Evolutionary conservation across 164 flowering plant species (phyloP), one percentile per base, ranked within the genome.

Genomic region (Magnolia changhungtana): DNA sequence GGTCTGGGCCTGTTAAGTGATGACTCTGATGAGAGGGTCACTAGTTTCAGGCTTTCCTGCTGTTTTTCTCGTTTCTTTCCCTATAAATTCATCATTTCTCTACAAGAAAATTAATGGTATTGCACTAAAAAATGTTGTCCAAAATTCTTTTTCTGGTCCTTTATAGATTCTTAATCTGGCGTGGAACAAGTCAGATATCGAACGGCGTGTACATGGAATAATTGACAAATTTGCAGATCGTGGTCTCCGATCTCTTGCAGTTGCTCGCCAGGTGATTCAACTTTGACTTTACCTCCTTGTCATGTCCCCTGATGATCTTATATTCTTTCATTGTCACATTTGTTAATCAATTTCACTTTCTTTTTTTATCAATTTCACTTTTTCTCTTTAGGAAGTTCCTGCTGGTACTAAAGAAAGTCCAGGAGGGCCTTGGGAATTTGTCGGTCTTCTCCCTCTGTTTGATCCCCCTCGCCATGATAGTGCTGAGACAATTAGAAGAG

Each of bases 401-500:
- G 89, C 75, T 23, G 85, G 86, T 16, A 85, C 59, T 23, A 86
- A 87, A 84, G 89, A 86, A n/a, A 88, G 89, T 78, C 81, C 84
- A 16, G 92, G 93, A 29, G 90, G 88, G 16, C 89, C 91, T 37
- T 90, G 93, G 93, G 85, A 90, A 76, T 90, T 90, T 75, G 85
- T 90, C 67, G 91, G 86, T 11, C 89, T 90, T 55, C 84, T 90
- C 63, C 93, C 93, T 69, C 87, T 90, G 58, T 90, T 90, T 83
- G 93, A 88, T 74, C 93, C 91, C 67, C 91, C 93, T 72, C 87
- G 89, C 45, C 93, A 90, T 82, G 92, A 89, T 77, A 89, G 92
- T 81, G 91, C 86, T 19, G 90, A 89, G 74, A 89, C 92, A 13
- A 89, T 90, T 58, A 84, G 85, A 75, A 83, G 88, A 73, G 91